phyloP scores from a whole-genome alignment of 345 rosid species.

The Pistacia integerrima region DNA sequence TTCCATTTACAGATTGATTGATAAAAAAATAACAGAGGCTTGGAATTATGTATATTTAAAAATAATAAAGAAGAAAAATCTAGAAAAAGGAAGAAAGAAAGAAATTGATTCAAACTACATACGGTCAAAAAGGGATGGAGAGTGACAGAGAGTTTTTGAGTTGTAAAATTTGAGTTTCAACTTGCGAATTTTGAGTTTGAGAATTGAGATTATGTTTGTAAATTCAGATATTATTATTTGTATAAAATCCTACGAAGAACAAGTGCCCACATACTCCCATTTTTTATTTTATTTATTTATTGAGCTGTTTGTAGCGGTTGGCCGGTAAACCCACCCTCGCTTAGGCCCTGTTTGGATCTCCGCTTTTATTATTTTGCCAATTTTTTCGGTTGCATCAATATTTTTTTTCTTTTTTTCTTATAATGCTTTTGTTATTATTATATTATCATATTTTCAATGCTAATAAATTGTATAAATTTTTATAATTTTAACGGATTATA shows the following conservation, averaged over 20 bases:
- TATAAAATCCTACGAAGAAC: not conserved
- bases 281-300: not conserved
- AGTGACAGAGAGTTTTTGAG: not conserved
- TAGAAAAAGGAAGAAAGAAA: not conserved
- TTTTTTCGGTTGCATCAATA: not conserved
- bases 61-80: not conserved
- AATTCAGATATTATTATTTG: not conserved
- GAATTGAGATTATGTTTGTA: too few relatives aligned
- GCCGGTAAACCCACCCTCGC: not conserved
- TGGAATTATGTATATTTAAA: not conserved
- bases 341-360: not conserved
- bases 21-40: not conserved
- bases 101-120: not conserved
- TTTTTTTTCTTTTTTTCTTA: not conserved
- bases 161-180: not conserved
- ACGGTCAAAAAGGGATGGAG: not conserved
- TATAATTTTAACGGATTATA: too few relatives aligned
- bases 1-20: constrained; percentile 50
- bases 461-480: too few relatives aligned
- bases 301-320: not conserved
- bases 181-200: too few relatives aligned
- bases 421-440: too few relatives aligned
- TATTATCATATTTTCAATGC: too few relatives aligned
- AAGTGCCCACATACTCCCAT: not conserved
- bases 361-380: not conserved